Base-by-base conservation (phyloP, 768 basidiomycete species). In the Leccinum aurantiacum region DNA sequence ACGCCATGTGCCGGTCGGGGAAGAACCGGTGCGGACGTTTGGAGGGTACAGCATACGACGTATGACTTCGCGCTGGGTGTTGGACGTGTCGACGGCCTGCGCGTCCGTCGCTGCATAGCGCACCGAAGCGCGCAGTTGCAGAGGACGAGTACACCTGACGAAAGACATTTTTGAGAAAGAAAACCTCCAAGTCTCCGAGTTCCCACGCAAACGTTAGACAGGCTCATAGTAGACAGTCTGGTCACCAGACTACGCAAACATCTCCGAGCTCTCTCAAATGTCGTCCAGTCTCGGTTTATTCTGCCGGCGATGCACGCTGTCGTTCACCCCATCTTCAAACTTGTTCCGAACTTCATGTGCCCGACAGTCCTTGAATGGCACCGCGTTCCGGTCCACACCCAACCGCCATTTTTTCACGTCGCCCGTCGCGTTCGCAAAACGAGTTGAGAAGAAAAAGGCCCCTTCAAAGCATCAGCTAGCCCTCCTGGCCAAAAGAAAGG, bases 1-100 rank as follows among this genome's bases (percentile, higher is more conserved):
- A 59, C 92, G 85, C 89, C 93, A 93, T 58, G 88, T 83, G 11
- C 93, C 93, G 3, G 85, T 88, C 3, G 93, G 93, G 19, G 88
- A 82, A 25, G 90, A 74, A 56, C 81, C 81, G 69, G 84, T 88
- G 61, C 86, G 86, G 56, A 90, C 72, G 69, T 89, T 91, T 47
- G 82, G 77, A 2, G 93, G 93, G 74, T 94, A 96, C 60, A 96
- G 84, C 51, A 83, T 80, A 67, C 86, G 86, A 61, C 91, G 89
- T 57, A 95, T 86, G 62, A 84, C 81, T 56, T 93, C 88, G 67
- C 84, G 82, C 67, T 83, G 83, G 37, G 86, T 84, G 69, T 90
- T 90, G 33, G 71, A 73, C 6, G 73, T 62, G 22, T 74, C 72
- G 33, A 56, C 15, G 4, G 8, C 19, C 62, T 71, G 69, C 44